A percentile compares a stretch with the other conserved stretches of the same genome.
phyloP scores from a whole-genome alignment of 78 protist species.

The Cyanophora paradoxa region DNA sequence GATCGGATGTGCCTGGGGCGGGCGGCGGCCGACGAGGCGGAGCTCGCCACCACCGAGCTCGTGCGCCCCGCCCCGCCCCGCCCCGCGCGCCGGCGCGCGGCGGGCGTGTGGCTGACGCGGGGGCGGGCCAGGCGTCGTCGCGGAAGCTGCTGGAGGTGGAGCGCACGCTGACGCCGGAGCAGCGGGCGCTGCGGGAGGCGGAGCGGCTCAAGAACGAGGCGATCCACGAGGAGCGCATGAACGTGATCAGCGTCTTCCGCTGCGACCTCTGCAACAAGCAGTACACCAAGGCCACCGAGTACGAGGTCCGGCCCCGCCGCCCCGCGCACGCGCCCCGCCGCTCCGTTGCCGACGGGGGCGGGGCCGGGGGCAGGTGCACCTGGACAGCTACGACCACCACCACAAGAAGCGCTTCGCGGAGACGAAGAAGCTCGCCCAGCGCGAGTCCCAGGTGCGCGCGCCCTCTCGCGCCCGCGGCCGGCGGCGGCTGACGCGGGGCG shows the following conservation, averaged over 20 bases:
- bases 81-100: not conserved
- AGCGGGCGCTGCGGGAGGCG: not conserved
- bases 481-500: too few species aligned
- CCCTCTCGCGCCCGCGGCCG: too few species aligned
- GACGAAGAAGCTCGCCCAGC: not conserved
- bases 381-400: slow-evolving; percentile 55
- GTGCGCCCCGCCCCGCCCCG: not conserved
- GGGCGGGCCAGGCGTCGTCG: not conserved
- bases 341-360: too few species aligned
- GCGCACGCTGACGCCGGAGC: not conserved
- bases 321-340: too few species aligned
- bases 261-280: slow-evolving; percentile 36
- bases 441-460: not conserved
- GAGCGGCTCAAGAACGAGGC: not conserved
- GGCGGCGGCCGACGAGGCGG: too few species aligned
- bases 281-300: not conserved
- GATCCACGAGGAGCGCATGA: not conserved
- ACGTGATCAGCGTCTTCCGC: not conserved
- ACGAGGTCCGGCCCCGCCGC: too few species aligned
- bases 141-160: not conserved
- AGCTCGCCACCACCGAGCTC: not conserved
- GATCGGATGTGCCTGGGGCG: too few species aligned
- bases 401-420: slow-evolving; percentile 48
- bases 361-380: slow-evolving; percentile 25
- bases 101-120: not conserved